Percentiles rank a stretch among this genome's conserved stretches.
These are phyloP conservation scores for Rutstroemia sp. DNA, from an alignment of 2,329 filamentous ascomycete genomes.

Conservation along the genomic window DNA sequence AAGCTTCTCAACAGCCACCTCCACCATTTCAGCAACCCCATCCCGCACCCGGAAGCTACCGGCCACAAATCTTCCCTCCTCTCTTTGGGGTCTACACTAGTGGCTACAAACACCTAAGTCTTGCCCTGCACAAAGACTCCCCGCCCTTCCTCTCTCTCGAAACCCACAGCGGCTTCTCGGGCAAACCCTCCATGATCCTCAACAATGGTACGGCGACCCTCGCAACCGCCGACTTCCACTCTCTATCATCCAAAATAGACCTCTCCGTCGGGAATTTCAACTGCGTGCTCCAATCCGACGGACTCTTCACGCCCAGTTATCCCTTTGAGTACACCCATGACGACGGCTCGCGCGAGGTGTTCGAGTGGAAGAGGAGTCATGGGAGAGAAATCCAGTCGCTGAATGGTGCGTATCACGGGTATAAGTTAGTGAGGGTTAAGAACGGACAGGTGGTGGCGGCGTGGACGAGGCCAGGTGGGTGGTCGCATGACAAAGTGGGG, in stretches of 20 bases:
- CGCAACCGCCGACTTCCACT: neutral
- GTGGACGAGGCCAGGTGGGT: neutral
- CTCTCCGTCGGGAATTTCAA: neutral
- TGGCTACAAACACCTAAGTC: neutral
- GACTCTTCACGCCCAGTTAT: neutral
- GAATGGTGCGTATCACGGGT: neutral
- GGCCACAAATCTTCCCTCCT: neutral
- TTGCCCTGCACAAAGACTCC: neutral
- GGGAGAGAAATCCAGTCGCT: neutral
- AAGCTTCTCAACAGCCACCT: neutral
- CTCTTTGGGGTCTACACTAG: constrained; percentile 1
- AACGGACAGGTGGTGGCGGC: neutral
- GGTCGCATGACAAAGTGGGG: neutral
- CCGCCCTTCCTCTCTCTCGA: neutral
- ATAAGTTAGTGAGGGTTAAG: neutral
- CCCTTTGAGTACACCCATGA: neutral
- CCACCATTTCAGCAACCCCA: neutral
- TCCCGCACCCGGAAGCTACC: neutral
- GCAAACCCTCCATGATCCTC: neutral
- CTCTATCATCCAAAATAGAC: neutral
- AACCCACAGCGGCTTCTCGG: neutral
- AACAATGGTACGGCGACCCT: neutral
- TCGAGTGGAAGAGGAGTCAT: neutral
- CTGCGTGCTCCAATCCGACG: neutral
- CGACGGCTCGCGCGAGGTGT: neutral